Evolutionary conservation across 1,139 yeast species (phyloP).

Genomic region (Nakaseomyces bracarensis): DNA sequence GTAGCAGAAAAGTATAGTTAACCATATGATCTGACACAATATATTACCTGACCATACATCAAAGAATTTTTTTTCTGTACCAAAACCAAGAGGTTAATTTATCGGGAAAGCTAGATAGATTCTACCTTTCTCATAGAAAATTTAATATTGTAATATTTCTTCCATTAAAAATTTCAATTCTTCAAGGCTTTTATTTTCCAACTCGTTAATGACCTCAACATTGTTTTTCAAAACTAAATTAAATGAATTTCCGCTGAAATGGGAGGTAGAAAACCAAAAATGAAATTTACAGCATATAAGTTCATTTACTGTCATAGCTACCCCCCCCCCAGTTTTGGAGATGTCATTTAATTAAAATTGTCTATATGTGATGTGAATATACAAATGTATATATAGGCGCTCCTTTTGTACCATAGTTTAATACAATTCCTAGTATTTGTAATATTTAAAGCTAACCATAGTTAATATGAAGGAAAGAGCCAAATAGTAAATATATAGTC

Average conservation of each 20-base stretch:
- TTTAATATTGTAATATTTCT: background rate
- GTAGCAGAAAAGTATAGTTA: slow-evolving; percentile 20
- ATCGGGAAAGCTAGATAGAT: background rate
- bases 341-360: too few relatives aligned
- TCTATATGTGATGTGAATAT: background rate
- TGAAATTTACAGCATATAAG: too few relatives aligned
- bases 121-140: background rate
- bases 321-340: too few relatives aligned
- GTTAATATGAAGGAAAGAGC: too few relatives aligned
- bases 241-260: too few relatives aligned
- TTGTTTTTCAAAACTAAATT: background rate
- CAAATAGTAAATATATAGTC: too few relatives aligned
- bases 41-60: background rate
- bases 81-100: background rate
- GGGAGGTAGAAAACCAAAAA: background rate
- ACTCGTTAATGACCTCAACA: background rate
- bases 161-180: background rate
- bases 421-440: background rate
- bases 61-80: background rate
- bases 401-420: background rate
- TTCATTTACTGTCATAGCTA: too few relatives aligned
- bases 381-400: background rate
- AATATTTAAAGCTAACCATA: background rate
- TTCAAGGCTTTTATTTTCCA: background rate
- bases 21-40: background rate